Evolutionary conservation across 2,329 filamentous ascomycete genomes (phyloP).

Genomic region (Pleomassaria siparia): DNA sequence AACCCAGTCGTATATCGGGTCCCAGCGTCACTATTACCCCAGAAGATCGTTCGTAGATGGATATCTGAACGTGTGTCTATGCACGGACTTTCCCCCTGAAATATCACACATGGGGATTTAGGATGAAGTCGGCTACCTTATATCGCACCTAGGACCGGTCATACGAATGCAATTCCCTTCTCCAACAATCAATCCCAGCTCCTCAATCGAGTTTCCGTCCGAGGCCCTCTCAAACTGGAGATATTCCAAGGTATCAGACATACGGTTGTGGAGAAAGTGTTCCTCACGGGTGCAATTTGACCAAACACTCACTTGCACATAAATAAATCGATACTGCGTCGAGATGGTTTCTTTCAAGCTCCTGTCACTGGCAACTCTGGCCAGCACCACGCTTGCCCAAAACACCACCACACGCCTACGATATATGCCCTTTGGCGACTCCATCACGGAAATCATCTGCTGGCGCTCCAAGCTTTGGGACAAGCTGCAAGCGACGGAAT

Average conservation of each 20-base stretch:
- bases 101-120: background rate
- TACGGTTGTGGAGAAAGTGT: background rate
- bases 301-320: background rate
- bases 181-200: background rate
- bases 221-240: background rate
- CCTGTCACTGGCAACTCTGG: conserved; percentile 15
- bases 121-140: background rate
- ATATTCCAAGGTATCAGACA: background rate
- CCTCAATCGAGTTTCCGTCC: background rate
- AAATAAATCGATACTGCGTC: background rate
- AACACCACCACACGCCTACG: conserved; percentile 19
- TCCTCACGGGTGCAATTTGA: no score
- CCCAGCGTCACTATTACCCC: background rate
- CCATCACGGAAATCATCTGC: conserved; percentile 49
- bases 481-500: conserved; percentile 44
- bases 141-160: background rate
- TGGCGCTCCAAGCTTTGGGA: conserved; percentile 49
- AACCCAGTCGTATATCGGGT: background rate
- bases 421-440: conserved; percentile 50
- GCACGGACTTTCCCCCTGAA: background rate
- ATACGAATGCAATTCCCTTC: background rate
- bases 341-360: conserved; percentile 24
- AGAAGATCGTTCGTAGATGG: background rate
- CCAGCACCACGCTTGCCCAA: conserved; percentile 15
- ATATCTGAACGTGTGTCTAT: background rate